phyloP scores from a whole-genome alignment of 345 rosid species.

The Bruguiera gymnorhiza region DNA sequence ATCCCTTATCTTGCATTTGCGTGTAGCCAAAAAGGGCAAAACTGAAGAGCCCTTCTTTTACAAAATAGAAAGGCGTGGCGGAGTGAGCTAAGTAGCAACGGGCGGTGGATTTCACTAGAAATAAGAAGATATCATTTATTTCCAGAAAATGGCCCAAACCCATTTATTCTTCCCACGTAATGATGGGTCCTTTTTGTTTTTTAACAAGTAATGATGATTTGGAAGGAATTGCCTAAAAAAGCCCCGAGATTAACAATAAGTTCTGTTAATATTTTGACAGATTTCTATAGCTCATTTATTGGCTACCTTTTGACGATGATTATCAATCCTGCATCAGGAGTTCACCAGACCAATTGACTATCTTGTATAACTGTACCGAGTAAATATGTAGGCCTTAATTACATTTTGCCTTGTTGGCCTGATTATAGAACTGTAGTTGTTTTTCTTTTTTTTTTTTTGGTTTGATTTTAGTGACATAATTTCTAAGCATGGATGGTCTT shows the following conservation, averaged over 20 bases:
- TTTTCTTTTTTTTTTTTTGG: too few species aligned
- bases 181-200: constrained; percentile 35
- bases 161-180: constrained; percentile 33
- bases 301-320: too few species aligned
- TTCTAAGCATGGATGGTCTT: too few species aligned
- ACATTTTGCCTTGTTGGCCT: too few species aligned
- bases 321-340: too few species aligned
- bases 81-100: constrained; percentile 10
- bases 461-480: too few species aligned
- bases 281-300: too few species aligned
- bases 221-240: constrained; percentile 35
- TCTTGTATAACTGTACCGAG: too few species aligned
- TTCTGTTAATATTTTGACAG: too few species aligned
- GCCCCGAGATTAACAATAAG: constrained; percentile 6
- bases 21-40: constrained; percentile 6
- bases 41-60: constrained; percentile 7
- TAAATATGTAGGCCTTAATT: too few species aligned
- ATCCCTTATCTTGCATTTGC: constrained; percentile 11
- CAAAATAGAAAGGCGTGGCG: constrained; percentile 4
- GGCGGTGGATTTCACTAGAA: constrained; percentile 23
- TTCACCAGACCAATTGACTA: too few species aligned
- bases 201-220: constrained; percentile 36
- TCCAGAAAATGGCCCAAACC: constrained; percentile 15
- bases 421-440: too few species aligned
- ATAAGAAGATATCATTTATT: constrained; percentile 17